Evolutionary conservation across 352 stramenopile species (phyloP).

Genomic region (Phytophthora boehmeriae): DNA sequence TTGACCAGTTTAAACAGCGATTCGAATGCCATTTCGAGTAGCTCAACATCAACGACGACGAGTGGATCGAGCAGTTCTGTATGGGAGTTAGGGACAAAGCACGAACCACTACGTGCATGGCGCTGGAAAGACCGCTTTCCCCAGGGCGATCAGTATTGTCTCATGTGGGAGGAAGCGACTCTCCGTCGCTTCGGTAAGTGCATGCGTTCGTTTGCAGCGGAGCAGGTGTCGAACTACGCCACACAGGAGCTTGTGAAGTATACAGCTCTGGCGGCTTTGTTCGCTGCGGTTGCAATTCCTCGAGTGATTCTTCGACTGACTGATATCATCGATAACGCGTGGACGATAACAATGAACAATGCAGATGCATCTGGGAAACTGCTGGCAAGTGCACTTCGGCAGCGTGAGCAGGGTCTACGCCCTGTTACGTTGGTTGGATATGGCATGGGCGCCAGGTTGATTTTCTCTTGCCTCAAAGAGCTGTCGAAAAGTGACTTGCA

Average conservation of each 20-base stretch:
- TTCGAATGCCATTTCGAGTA: conserved; percentile 40
- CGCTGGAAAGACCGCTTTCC: conserved; percentile 85
- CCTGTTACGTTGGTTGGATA: conserved; percentile 91
- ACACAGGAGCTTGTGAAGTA: conserved; percentile 79
- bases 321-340: conserved; percentile 88
- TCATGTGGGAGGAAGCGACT: conserved; percentile 78
- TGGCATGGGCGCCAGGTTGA: conserved; percentile 88
- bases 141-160: conserved; percentile 84
- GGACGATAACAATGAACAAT: conserved; percentile 81
- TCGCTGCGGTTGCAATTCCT: conserved; percentile 75
- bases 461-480: conserved; percentile 91
- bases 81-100: conserved; percentile 37
- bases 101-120: conserved; percentile 66
- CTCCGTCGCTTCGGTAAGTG: conserved; percentile 79
- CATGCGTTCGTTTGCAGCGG: conserved; percentile 77
- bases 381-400: conserved; percentile 67
- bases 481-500: conserved; percentile 64
- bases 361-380: conserved; percentile 77
- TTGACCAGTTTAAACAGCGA: conserved; percentile 41
- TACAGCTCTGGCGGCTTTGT: conserved; percentile 76
- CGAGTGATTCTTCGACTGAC: conserved; percentile 67
- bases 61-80: conserved; percentile 21
- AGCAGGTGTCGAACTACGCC: conserved; percentile 72
- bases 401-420: conserved; percentile 74
- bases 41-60: conserved; percentile 1